A percentile compares a stretch with the other conserved stretches of the same genome.
Conservation (phyloP, 2,329 filamentous ascomycete genomes). For the Pseudogymnoascus sp. region DNA sequence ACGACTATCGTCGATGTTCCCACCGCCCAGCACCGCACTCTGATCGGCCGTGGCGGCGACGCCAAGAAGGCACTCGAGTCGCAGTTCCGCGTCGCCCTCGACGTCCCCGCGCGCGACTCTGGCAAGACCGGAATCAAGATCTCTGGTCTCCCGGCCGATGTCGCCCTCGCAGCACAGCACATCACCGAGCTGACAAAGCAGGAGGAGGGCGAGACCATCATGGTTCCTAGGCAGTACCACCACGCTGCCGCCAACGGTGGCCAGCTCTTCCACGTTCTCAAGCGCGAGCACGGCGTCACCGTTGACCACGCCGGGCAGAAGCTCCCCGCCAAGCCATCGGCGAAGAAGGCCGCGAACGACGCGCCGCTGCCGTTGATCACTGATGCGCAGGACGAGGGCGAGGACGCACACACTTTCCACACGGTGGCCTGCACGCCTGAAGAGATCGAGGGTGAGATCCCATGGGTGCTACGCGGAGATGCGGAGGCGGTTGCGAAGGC, state of each 20-base stretch:
- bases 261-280: constrained; percentile 83
- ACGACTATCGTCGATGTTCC: constrained; percentile 73
- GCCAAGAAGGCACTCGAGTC: constrained; percentile 76
- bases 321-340: constrained; percentile 58
- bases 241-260: constrained; percentile 81
- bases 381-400: constrained; percentile 59
- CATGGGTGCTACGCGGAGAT: constrained; percentile 79
- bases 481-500: constrained; percentile 75
- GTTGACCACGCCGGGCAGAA: constrained; percentile 83
- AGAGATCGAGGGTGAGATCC: constrained; percentile 56
- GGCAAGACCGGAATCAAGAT: constrained; percentile 80
- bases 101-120: constrained; percentile 84
- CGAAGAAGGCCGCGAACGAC: constrained; percentile 46
- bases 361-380: constrained; percentile 80
- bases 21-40: constrained; percentile 76
- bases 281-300: constrained; percentile 77
- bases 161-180: constrained; percentile 80
- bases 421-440: constrained; percentile 51
- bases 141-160: constrained; percentile 65
- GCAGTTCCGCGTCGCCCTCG: constrained; percentile 76
- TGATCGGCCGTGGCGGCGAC: constrained; percentile 90
- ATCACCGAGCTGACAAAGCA: constrained; percentile 72
- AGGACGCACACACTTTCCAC: constrained; percentile 74
- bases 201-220: constrained; percentile 78
- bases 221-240: constrained; percentile 74